phyloP scores from a whole-genome alignment of 2,329 filamentous ascomycete species.

The Hypoxylon sp. region DNA sequence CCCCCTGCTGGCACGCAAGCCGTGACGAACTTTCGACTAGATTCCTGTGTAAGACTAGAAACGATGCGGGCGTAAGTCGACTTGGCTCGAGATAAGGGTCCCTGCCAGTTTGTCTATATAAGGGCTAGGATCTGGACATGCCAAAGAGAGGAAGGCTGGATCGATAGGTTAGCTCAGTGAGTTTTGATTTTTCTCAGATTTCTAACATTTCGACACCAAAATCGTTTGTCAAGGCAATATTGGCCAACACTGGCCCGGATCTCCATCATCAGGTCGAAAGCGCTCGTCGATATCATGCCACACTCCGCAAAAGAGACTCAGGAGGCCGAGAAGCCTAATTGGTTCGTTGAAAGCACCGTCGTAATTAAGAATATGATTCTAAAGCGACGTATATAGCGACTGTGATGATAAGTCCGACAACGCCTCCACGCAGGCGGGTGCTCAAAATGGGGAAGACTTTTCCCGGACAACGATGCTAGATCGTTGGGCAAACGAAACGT shows the following conservation, averaged over 20 bases:
- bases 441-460: constrained; percentile 2
- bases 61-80: constrained; percentile 18
- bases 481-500: constrained; percentile 46
- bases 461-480: constrained; percentile 46
- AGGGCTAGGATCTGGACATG: constrained; percentile 15
- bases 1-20: constrained; percentile 34
- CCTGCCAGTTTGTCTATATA: constrained; percentile 36
- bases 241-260: constrained; percentile 1
- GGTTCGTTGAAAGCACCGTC: constrained; percentile 39
- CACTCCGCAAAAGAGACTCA: constrained; percentile 37
- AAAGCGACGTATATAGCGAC: constrained; percentile 39
- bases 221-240: constrained; percentile 7
- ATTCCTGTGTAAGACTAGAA: constrained; percentile 30
- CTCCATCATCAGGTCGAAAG: constrained; percentile 3
- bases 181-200: constrained; percentile 36
- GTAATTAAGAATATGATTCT: constrained; percentile 29
- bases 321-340: constrained; percentile 30
- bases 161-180: constrained; percentile 38
- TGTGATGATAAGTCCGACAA: constrained; percentile 1
- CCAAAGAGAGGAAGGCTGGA: background rate
- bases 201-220: constrained; percentile 19
- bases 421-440: constrained; percentile 10
- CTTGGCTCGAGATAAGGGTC: constrained; percentile 19
- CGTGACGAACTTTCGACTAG: constrained; percentile 27
- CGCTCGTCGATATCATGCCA: constrained; percentile 41